Base-by-base conservation (phyloP, 2,329 filamentous ascomycete species). In the Fusarium sp. region DNA sequence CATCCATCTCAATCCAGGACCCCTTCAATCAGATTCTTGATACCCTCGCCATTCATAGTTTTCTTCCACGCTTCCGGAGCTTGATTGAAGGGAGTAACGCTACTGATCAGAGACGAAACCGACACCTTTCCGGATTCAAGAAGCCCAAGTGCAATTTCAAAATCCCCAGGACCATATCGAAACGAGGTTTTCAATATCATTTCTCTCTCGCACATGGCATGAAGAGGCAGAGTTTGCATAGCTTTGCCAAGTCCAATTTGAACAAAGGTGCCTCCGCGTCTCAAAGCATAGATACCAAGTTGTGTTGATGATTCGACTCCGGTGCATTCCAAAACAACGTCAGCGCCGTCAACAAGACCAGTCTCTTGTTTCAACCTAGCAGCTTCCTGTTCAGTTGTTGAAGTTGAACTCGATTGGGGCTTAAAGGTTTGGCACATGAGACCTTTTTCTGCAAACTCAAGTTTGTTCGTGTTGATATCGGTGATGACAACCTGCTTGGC, bases 121-220 rank as follows among this genome's bases (percentile, higher is more conserved):
- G 92, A 89, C 42, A 98, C 88, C 79, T 89, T 90, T 29, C 92
- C 92, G 25, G 84, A 86, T 10, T 87, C 86, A 5, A 97, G 89
- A 66, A 98, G 86, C 65, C 93, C 89, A 42, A 98, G 86, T 14
- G 94, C 94, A 16, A 94, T 88, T 79, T 91, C 89, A 82, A 97
- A 98, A 82, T 98, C 95, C 25, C 94, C 95, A 60, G 90, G 88
- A 6, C 91, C 91, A 81, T 98, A 98, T 39, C 95, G 89, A 86
- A 98, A 98, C 72, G 91, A 94, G 38, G 95, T 95, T 80, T 92
- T 93, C 54, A 93, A 87, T 11, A 91, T 96, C 62, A 97, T 86
- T 84, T 98, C 95, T 84, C 97, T 98, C 46, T 91, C 87, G 80
- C 94, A 96, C 79, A 97, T 86, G 12, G 93, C 92, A 87, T 95